These are phyloP conservation scores for Plantago elongata DNA, from an alignment of 257 asterid species.

Conservation along the genomic window DNA sequence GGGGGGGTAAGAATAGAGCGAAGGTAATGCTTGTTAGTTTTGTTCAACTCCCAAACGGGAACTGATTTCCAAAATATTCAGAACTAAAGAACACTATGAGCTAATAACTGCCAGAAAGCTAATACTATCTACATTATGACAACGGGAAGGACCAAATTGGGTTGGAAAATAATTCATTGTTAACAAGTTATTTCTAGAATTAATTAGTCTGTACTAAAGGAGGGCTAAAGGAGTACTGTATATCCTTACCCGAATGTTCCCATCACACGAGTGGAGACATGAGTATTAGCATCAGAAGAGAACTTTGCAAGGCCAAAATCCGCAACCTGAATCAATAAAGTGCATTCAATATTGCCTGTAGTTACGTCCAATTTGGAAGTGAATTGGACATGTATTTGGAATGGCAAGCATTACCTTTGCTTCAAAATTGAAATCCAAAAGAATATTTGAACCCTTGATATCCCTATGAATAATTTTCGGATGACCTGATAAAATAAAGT, in stretches of 20 bases:
- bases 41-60: too few species aligned
- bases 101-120: too few species aligned
- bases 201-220: too few species aligned
- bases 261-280: conserved; percentile 91
- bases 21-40: too few species aligned
- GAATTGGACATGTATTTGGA: neutral
- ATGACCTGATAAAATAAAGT: conserved; percentile 49
- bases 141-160: too few species aligned
- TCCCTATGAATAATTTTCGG: conserved; percentile 93
- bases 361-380: neutral
- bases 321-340: conserved; percentile 65
- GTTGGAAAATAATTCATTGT: too few species aligned
- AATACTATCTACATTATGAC: too few species aligned
- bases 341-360: neutral
- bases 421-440: conserved; percentile 75
- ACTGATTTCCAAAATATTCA: too few species aligned
- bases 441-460: conserved; percentile 89
- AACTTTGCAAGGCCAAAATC: conserved; percentile 92
- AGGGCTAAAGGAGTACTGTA: too few species aligned
- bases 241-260: conserved; percentile 82
- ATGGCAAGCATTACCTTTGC: conserved; percentile 52
- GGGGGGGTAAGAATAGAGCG: too few species aligned
- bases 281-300: conserved; percentile 65
- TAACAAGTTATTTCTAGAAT: too few species aligned
- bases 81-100: too few species aligned